Percentiles rank a stretch among this genome's conserved stretches.
Conservation (phyloP, 1,139 yeast genomes). For the Maudiozyma humilis region DNA sequence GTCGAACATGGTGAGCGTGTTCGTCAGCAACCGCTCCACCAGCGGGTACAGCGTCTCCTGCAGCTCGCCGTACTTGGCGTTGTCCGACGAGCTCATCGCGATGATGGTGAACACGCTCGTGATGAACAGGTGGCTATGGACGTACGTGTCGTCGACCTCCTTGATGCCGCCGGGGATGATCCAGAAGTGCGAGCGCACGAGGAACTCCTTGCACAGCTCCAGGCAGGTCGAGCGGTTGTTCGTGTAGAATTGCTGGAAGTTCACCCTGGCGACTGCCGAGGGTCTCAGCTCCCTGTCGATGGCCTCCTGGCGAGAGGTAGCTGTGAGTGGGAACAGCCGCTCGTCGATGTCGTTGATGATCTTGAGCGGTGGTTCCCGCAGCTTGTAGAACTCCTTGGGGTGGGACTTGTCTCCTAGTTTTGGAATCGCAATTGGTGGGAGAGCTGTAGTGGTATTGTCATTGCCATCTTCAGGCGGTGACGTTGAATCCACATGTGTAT, state of each 20-base stretch:
- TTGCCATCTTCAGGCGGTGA: neutral
- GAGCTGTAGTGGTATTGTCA: neutral
- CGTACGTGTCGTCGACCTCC: slow-evolving; percentile 37
- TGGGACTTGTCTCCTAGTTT: neutral
- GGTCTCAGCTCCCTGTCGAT: slow-evolving; percentile 33
- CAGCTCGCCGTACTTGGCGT: slow-evolving; percentile 38
- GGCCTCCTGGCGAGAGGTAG: slow-evolving; percentile 25
- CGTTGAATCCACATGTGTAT: neutral
- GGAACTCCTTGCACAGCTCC: slow-evolving; percentile 37
- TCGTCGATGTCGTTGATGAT: slow-evolving; percentile 38
- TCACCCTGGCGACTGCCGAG: slow-evolving; percentile 30
- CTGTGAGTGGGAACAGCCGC: slow-evolving; percentile 32
- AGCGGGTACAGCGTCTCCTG: slow-evolving; percentile 39
- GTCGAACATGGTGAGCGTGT: slow-evolving; percentile 39
- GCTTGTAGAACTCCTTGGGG: slow-evolving; percentile 19
- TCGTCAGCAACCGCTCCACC: slow-evolving; percentile 39
- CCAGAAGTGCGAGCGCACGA: slow-evolving; percentile 45
- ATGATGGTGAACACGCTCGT: slow-evolving; percentile 43
- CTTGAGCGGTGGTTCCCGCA: slow-evolving; percentile 34
- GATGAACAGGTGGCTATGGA: slow-evolving; percentile 40
- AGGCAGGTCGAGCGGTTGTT: slow-evolving; percentile 35
- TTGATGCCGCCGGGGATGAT: slow-evolving; percentile 48
- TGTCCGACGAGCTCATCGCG: slow-evolving; percentile 45
- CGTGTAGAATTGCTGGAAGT: slow-evolving; percentile 38
- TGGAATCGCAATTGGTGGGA: too few relatives aligned